These are phyloP conservation scores for Ceratocystiopsis sp. DNA, from an alignment of 2,329 filamentous ascomycete species.

Conservation along the genomic window DNA sequence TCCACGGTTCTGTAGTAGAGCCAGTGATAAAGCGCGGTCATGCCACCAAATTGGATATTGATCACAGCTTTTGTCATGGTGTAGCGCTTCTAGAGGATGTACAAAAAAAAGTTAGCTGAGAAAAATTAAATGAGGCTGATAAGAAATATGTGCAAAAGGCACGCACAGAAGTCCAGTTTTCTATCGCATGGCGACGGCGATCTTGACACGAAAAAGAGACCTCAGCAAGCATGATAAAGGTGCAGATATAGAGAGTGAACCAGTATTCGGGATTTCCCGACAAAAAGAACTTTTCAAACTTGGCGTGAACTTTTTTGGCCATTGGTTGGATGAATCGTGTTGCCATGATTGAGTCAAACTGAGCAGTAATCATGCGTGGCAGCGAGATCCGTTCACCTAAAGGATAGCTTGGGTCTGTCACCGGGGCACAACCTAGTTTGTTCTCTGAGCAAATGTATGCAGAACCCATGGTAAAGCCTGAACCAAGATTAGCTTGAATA, in stretches of 20 bases:
- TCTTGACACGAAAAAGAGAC: slow-evolving; percentile 23
- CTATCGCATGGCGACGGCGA: slow-evolving; percentile 24
- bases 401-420: slow-evolving; percentile 20
- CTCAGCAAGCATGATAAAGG: slow-evolving; percentile 27
- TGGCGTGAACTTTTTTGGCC: slow-evolving; percentile 17
- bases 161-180: slow-evolving; percentile 13
- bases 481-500: background rate
- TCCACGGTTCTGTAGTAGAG: slow-evolving; percentile 28
- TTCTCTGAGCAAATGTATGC: slow-evolving; percentile 24
- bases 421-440: slow-evolving; percentile 21
- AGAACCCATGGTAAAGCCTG: slow-evolving; percentile 28
- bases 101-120: too few relatives aligned
- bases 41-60: slow-evolving; percentile 27
- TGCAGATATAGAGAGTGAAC: slow-evolving; percentile 21
- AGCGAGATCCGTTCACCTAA: slow-evolving; percentile 19
- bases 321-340: slow-evolving; percentile 19
- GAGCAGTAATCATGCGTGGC: slow-evolving; percentile 27
- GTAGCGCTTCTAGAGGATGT: slow-evolving; percentile 16
- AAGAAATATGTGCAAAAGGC: background rate
- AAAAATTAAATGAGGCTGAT: background rate
- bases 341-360: slow-evolving; percentile 26
- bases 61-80: slow-evolving; percentile 24
- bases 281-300: slow-evolving; percentile 19
- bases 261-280: slow-evolving; percentile 17
- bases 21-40: slow-evolving; percentile 30